Base-by-base conservation (phyloP, 805 yeast genomes). In the Candida dajiaensis region DNA sequence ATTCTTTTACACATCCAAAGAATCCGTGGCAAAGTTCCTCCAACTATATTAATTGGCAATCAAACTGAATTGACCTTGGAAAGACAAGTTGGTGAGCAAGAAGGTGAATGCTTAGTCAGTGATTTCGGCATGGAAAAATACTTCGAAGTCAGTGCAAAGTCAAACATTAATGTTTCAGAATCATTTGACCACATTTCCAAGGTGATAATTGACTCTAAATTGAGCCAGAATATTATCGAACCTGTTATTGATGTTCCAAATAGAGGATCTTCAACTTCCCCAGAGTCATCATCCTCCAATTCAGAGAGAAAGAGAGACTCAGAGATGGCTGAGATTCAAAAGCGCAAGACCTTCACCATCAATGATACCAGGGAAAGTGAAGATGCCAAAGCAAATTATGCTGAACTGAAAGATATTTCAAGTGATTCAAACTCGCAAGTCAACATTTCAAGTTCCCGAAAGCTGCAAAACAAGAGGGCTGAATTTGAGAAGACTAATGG, bases 71-170 rank as follows among this genome's bases (percentile, higher is more conserved):
- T 31, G 9, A 38, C 40, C 7, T 13, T 31, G 6, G 20, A 31
- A 19, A 52, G 59, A 43, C 52, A 48, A 25, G 52, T 54, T 1
- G 40, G 49, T 1, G 21, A 39, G 6, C 43, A 42, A 13, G 53
- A 56, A 36, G 62, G 46, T 28, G 51, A 51, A 35, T 33, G 20
- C 1, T 21, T 57, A 9, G 54, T 53, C 1, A 25, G 26, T 9
- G 57, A 56, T n/a, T 40, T 58, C 12, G 47, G 37, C 2, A 19
- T 58, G 10, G 20, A 11, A 1, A 28, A 43, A 12, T 57, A 47
- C 41, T 23, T 52, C 23, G 62, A 58, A 38, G 36, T 42, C 1
- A 55, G 59, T 36, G 58, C 61, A 2, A 56, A 54, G 44, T 39
- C 38, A 20, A 47, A 44, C 23, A 31, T 41, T 13, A 48, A 51